These are phyloP conservation scores for Phylloporus scabripes DNA, from an alignment of 768 basidiomycete genomes.

Conservation along the genomic window DNA sequence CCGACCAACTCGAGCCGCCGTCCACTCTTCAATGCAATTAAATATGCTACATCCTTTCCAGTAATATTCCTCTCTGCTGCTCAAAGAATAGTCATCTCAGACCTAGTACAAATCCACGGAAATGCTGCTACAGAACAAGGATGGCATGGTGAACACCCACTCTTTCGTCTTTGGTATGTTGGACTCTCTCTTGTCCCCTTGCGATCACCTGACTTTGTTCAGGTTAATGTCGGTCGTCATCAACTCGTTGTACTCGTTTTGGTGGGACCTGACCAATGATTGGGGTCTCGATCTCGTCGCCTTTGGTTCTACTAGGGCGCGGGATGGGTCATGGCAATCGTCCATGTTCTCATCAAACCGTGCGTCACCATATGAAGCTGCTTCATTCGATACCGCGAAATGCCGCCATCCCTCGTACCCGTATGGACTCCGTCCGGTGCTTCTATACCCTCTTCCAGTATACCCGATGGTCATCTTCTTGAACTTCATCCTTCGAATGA, in stretches of 20 bases:
- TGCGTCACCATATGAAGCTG: background rate
- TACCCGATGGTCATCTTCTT: conserved; percentile 81
- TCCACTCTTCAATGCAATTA: conserved; percentile 85
- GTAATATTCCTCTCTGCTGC: conserved; percentile 93
- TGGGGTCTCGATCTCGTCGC: conserved; percentile 87
- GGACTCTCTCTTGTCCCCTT: background rate
- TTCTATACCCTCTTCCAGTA: conserved; percentile 74
- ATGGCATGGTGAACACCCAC: conserved; percentile 71
- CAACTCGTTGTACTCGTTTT: conserved; percentile 94
- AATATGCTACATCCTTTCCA: conserved; percentile 96
- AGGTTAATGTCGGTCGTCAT: conserved; percentile 82
- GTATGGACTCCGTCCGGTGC: conserved; percentile 65
- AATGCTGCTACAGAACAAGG: conserved; percentile 37
- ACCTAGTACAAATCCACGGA: conserved; percentile 48
- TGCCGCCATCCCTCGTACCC: conserved; percentile 37
- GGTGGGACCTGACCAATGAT: conserved; percentile 98
- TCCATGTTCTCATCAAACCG: background rate
- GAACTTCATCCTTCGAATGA: conserved; percentile 85
- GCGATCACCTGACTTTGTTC: background rate
- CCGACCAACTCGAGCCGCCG: conserved; percentile 59
- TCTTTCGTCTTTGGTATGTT: conserved; percentile 81
- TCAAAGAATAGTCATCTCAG: conserved; percentile 66
- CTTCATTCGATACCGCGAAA: conserved; percentile 10
- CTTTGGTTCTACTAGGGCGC: conserved; percentile 23
- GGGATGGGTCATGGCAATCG: conserved; percentile 34